Conservation (phyloP, 1,284 basidiomycete genomes). For the Ceratobasidium sp. region DNA sequence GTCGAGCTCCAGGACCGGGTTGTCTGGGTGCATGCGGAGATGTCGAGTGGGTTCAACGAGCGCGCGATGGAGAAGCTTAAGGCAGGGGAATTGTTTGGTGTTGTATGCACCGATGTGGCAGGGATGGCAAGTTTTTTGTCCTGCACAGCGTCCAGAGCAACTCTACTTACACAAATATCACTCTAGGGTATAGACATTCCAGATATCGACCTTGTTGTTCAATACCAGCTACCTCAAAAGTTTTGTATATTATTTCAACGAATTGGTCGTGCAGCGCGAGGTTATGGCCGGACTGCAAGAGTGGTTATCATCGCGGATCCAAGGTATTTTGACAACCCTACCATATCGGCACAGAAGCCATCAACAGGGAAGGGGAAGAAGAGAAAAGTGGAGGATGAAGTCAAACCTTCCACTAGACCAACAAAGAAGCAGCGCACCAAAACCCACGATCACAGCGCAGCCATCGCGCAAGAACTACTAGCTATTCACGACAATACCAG, state of each 20-base stretch:
- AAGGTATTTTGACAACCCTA: constrained; percentile 26
- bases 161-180: neutral
- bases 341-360: too few relatives aligned
- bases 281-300: neutral
- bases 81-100: neutral
- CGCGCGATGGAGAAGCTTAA: neutral
- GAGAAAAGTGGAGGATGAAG: too few relatives aligned
- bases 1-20: constrained; percentile 2
- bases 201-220: constrained; percentile 21
- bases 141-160: neutral
- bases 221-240: neutral
- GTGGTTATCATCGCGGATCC: neutral
- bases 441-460: too few relatives aligned
- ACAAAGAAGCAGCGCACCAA: too few relatives aligned
- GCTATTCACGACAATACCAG: too few relatives aligned
- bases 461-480: too few relatives aligned
- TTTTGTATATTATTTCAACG: constrained; percentile 18
- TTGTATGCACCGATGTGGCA: constrained; percentile 28
- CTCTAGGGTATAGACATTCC: constrained; percentile 32
- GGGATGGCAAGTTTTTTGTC: constrained; percentile 2
- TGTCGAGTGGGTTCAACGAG: neutral
- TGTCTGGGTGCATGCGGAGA: constrained; percentile 29
- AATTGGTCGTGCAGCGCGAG: neutral
- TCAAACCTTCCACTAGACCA: too few relatives aligned
- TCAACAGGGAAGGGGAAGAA: too few relatives aligned